Conservation (phyloP, 2,329 filamentous ascomycete genomes). For the Cytospora chrysosperma region DNA sequence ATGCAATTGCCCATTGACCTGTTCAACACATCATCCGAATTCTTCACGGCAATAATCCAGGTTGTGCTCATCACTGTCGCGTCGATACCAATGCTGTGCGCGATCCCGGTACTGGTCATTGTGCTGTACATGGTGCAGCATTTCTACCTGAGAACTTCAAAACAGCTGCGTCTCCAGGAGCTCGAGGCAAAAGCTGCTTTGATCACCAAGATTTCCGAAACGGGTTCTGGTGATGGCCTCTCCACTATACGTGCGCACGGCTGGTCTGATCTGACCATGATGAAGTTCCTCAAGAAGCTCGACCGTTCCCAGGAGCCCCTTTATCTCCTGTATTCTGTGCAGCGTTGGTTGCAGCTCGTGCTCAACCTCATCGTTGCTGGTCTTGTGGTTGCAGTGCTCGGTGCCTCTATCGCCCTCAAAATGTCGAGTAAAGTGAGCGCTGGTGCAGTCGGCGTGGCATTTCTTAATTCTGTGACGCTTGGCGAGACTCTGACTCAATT, state of each 20-base stretch:
- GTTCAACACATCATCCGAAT: neutral
- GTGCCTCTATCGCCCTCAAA: no score
- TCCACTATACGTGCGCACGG: neutral
- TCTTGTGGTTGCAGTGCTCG: no score
- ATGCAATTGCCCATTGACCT: neutral
- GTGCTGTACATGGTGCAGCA: neutral
- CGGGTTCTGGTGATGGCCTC: neutral
- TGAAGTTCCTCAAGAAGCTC: neutral
- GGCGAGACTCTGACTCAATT: constrained; percentile 28
- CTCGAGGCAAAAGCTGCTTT: neutral
- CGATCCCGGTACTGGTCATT: neutral
- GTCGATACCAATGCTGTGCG: neutral
- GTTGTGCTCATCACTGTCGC: neutral
- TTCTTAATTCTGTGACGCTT: constrained; percentile 35
- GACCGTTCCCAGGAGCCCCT: constrained; percentile 47
- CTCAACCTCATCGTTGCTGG: neutral
- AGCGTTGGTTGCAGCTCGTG: constrained; percentile 49
- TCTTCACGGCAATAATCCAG: neutral
- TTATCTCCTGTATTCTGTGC: constrained; percentile 49
- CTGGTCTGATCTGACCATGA: neutral
- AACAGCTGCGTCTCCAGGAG: neutral
- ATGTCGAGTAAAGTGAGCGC: constrained; percentile 32
- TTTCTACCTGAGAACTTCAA: neutral
- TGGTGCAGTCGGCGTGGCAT: constrained; percentile 37
- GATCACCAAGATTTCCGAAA: neutral